A percentile compares a stretch with the other conserved stretches of the same genome.
Conservation (phyloP, 768 basidiomycete species). For the Pleurotus djamor region DNA sequence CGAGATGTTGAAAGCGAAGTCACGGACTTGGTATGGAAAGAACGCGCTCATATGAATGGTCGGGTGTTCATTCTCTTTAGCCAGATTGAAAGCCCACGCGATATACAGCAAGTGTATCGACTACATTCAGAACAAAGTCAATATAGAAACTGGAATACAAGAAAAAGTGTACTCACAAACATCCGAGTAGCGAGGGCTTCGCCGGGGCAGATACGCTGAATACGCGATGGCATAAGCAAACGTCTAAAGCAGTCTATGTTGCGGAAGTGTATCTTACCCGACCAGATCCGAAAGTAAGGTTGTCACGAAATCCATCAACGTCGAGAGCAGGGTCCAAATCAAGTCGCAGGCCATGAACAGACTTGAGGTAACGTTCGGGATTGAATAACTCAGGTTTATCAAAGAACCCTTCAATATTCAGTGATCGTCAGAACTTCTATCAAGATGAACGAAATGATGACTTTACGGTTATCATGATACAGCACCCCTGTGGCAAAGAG, state of each 20-base stretch:
- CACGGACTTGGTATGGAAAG: not conserved
- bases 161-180: not conserved
- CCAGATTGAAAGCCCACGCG: not conserved
- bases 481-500: not conserved
- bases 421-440: not conserved
- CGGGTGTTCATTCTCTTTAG: not conserved
- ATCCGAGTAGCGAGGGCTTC: not conserved
- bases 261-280: not conserved
- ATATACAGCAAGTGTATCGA: not conserved
- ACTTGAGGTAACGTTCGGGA: not conserved
- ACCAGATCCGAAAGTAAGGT: not conserved
- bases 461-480: conserved; percentile 1
- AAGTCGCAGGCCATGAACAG: not conserved
- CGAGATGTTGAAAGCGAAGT: not conserved
- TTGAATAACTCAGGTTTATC: conserved; percentile 1
- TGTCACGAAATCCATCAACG: not conserved
- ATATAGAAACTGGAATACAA: not conserved
- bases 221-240: no score
- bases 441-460: not conserved
- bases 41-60: not conserved
- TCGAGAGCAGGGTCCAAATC: not conserved
- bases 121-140: not conserved
- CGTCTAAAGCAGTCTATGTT: not conserved
- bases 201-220: not conserved
- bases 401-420: not conserved